These are phyloP conservation scores for Paspalum notatum DNA, from an alignment of 176 grass and related monocot genomes.

Conservation along the genomic window DNA sequence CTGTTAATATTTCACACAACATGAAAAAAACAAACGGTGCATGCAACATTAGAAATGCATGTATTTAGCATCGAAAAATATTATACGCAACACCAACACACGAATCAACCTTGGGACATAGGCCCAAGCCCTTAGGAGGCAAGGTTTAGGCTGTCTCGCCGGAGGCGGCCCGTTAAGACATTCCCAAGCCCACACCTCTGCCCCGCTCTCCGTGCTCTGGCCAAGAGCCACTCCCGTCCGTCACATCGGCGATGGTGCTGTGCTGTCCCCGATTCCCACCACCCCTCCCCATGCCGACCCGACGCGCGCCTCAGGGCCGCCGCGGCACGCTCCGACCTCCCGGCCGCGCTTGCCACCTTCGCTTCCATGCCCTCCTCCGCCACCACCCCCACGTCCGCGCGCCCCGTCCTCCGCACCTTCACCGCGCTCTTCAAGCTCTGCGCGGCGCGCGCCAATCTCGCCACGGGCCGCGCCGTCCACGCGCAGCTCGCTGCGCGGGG, in stretches of 20 bases:
- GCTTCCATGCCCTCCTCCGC: slow-evolving; percentile 35
- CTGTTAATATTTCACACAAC: too few relatives aligned
- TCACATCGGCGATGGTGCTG: slow-evolving; percentile 10
- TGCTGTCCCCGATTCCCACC: background rate
- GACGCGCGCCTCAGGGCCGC: slow-evolving; percentile 11
- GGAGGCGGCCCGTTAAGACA: too few relatives aligned
- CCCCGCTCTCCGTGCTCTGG: too few relatives aligned
- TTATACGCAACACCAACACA: too few relatives aligned
- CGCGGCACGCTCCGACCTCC: slow-evolving; percentile 9
- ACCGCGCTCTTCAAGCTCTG: slow-evolving; percentile 46
- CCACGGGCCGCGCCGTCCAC: slow-evolving; percentile 22
- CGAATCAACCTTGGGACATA: too few relatives aligned
- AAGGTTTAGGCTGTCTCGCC: too few relatives aligned
- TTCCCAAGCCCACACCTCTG: too few relatives aligned
- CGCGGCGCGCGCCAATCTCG: slow-evolving; percentile 10
- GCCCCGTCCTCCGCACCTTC: slow-evolving; percentile 45
- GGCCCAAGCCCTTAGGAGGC: too few relatives aligned
- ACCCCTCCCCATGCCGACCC: background rate
- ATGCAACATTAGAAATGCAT: too few relatives aligned
- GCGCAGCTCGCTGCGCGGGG: slow-evolving; percentile 26
- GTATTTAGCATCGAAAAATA: too few relatives aligned
- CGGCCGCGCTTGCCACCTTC: slow-evolving; percentile 23
- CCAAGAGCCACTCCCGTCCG: background rate
- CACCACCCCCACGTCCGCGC: background rate
- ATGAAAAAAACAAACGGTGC: too few relatives aligned